Percentiles rank a stretch among this genome's conserved stretches.
Conservation (phyloP, 1,139 yeast genomes). For the Petasospora fabianii region DNA sequence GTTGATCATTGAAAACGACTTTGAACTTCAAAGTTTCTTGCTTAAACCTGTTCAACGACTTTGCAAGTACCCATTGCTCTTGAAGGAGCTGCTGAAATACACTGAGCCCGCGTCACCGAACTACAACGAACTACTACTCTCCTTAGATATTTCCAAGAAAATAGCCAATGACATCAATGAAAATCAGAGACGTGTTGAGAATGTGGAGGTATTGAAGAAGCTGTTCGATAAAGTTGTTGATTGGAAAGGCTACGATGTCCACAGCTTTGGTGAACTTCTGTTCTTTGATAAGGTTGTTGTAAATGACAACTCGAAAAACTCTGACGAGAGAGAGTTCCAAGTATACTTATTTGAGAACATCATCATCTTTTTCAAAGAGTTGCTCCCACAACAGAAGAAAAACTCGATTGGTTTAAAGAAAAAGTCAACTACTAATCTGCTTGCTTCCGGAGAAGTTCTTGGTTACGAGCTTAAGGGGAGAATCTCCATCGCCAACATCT, state of each 20-base stretch:
- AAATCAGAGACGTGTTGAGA: slow-evolving; percentile 90
- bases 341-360: slow-evolving; percentile 87
- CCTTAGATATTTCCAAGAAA: slow-evolving; percentile 62
- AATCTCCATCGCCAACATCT: slow-evolving; percentile 65
- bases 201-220: slow-evolving; percentile 65
- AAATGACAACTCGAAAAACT: slow-evolving; percentile 45
- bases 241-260: slow-evolving; percentile 90
- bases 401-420: slow-evolving; percentile 27
- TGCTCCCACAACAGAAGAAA: slow-evolving; percentile 33
- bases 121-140: slow-evolving; percentile 65
- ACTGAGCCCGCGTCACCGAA: slow-evolving; percentile 53
- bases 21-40: slow-evolving; percentile 84
- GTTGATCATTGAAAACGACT: slow-evolving; percentile 72
- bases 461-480: slow-evolving; percentile 59
- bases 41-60: slow-evolving; percentile 93
- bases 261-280: slow-evolving; percentile 80
- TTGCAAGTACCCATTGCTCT: slow-evolving; percentile 84
- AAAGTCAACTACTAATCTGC: slow-evolving; percentile 21
- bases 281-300: slow-evolving; percentile 79
- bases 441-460: slow-evolving; percentile 29
- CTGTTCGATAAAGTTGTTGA: slow-evolving; percentile 72
- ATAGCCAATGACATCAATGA: slow-evolving; percentile 91
- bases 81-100: slow-evolving; percentile 69
- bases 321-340: slow-evolving; percentile 79
- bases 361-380: slow-evolving; percentile 70